Conservation (phyloP, 805 yeast genomes). For the Starmerella asiatica region DNA sequence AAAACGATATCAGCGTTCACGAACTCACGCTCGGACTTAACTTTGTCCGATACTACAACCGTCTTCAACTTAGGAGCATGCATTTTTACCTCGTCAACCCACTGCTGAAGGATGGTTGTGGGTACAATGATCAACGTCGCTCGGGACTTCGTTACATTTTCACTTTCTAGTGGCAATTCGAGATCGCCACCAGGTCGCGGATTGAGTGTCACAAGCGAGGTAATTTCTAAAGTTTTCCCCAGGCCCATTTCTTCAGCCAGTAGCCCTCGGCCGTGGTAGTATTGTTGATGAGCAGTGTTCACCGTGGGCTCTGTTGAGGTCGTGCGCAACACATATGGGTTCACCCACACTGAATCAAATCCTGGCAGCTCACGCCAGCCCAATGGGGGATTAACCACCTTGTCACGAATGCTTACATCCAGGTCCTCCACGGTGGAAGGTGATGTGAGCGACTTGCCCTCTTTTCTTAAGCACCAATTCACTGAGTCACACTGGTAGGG, state of each 20-base stretch:
- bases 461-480: slow-evolving; percentile 27
- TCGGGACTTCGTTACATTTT: slow-evolving; percentile 33
- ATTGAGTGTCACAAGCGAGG: slow-evolving; percentile 51
- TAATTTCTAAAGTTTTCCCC: slow-evolving; percentile 83
- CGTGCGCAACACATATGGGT: slow-evolving; percentile 19
- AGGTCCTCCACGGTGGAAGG: slow-evolving; percentile 16
- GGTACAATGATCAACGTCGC: slow-evolving; percentile 82
- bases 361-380: slow-evolving; percentile 20
- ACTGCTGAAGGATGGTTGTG: slow-evolving; percentile 66
- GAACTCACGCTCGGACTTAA: slow-evolving; percentile 38
- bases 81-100: slow-evolving; percentile 58
- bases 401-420: slow-evolving; percentile 14
- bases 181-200: slow-evolving; percentile 29
- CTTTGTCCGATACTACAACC: slow-evolving; percentile 30
- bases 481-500: slow-evolving; percentile 29
- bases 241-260: slow-evolving; percentile 95
- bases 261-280: slow-evolving; percentile 43
- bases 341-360: slow-evolving; percentile 20
- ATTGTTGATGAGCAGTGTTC: not conserved
- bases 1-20: slow-evolving; percentile 61
- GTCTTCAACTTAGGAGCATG: slow-evolving; percentile 53
- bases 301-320: slow-evolving; percentile 8
- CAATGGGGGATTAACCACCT: slow-evolving; percentile 20
- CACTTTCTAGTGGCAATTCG: not conserved
- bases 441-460: slow-evolving; percentile 23